phyloP scores from a whole-genome alignment of 2,329 filamentous ascomycete species.

The Sarocladium kiliense region DNA sequence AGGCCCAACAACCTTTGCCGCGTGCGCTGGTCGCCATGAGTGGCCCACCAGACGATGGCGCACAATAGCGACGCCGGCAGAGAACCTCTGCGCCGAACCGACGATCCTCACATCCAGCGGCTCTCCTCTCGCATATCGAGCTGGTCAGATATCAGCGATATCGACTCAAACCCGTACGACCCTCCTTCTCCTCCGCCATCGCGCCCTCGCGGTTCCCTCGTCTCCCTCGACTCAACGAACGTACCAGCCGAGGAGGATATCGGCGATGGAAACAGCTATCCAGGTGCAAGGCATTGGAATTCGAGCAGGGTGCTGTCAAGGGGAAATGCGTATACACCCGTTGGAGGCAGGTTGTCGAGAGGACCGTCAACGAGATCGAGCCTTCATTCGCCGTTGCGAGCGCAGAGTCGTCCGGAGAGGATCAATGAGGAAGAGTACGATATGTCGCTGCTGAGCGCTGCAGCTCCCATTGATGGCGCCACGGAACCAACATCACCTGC shows the following conservation, averaged over 20 bases:
- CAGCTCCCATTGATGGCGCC: constrained; percentile 33
- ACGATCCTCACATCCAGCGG: constrained; percentile 11
- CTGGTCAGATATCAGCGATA: constrained; percentile 26
- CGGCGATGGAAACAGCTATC: neutral
- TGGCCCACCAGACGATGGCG: constrained; percentile 19
- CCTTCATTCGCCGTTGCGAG: constrained; percentile 1
- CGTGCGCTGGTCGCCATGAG: neutral
- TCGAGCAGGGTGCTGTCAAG: neutral
- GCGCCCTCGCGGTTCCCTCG: constrained; percentile 29
- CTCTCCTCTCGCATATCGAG: constrained; percentile 28
- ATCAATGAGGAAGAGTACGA: constrained; percentile 37
- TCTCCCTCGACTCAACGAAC: constrained; percentile 31
- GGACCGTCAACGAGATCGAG: constrained; percentile 7
- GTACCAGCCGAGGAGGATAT: constrained; percentile 11
- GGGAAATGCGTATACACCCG: constrained; percentile 22
- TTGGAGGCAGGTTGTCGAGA: constrained; percentile 11
- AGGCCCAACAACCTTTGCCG: neutral
- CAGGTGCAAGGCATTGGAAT: neutral
- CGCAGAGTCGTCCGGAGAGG: constrained; percentile 20
- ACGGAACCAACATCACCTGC: constrained; percentile 20
- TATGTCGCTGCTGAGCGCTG: constrained; percentile 35
- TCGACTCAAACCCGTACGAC: constrained; percentile 22
- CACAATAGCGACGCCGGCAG: constrained; percentile 24
- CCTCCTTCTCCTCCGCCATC: constrained; percentile 10
- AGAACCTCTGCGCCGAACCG: constrained; percentile 20